phyloP scores from a whole-genome alignment of 2,329 filamentous ascomycete genomes.

The Tolypocladium sp. region DNA sequence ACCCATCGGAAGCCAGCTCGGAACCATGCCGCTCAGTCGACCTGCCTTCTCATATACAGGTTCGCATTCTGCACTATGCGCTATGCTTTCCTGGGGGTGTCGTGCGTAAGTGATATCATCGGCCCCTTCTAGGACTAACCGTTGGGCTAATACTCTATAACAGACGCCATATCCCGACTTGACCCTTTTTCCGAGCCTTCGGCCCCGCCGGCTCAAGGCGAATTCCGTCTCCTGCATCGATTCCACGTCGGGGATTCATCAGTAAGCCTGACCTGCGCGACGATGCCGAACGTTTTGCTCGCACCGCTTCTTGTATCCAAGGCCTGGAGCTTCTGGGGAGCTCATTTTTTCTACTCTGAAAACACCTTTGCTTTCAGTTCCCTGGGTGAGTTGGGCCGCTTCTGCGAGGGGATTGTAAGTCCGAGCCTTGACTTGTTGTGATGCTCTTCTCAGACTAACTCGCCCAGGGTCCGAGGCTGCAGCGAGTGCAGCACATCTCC shows the following conservation, averaged over 20 bases:
- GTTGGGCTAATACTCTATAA: neutral
- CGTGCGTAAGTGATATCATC: neutral
- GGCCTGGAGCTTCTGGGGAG: neutral
- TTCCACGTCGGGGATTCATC: neutral
- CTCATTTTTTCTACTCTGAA: neutral
- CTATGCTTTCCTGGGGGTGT: neutral
- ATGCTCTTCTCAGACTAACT: neutral
- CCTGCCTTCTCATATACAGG: neutral
- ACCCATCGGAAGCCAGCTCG: neutral
- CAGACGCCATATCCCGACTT: neutral
- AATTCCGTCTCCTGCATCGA: neutral
- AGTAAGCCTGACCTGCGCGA: neutral
- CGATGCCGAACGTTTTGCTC: neutral
- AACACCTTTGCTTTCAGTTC: slow-evolving; percentile 1
- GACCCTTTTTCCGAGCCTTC: neutral
- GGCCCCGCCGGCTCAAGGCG: neutral
- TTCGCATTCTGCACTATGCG: neutral
- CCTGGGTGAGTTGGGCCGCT: neutral
- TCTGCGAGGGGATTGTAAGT: neutral
- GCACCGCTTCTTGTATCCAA: neutral
- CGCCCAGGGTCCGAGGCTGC: slow-evolving; percentile 18
- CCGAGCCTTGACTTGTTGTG: no score
- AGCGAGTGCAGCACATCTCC: slow-evolving; percentile 35
- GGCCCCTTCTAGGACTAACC: no score
- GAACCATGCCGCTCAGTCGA: no score